Evolutionary conservation across 139 green algal genomes (phyloP).

Genomic region (Micractinium sp.): DNA sequence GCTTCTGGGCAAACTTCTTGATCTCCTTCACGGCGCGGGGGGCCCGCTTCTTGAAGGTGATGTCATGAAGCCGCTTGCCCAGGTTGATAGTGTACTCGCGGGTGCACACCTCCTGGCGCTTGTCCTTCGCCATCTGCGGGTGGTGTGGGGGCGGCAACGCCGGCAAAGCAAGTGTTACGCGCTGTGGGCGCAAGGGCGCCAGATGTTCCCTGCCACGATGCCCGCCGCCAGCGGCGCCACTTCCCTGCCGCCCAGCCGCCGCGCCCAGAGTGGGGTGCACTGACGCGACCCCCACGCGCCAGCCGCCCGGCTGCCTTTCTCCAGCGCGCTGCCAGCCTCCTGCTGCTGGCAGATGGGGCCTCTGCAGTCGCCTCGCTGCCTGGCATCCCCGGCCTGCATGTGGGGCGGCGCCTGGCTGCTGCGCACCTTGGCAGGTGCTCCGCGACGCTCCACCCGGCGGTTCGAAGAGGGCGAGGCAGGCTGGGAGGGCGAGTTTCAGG

Average conservation of each 20-base stretch:
- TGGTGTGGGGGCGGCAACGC: not conserved
- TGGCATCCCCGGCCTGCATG: too few species aligned
- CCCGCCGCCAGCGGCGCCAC: too few species aligned
- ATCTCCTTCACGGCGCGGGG: conserved; percentile 97
- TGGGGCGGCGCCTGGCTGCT: not conserved
- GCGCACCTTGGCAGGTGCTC: conserved; percentile 9
- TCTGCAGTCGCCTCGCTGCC: not conserved
- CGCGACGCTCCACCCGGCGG: not conserved
- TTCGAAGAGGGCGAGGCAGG: not conserved
- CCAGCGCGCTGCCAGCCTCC: not conserved
- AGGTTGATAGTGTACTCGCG: conserved; percentile 99
- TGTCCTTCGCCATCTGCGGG: conserved; percentile 73
- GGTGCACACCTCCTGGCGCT: conserved; percentile 85
- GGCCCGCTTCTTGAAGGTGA: conserved; percentile 97
- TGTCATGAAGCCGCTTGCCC: conserved; percentile 91
- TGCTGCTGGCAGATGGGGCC: too few species aligned
- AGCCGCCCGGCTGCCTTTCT: not conserved
- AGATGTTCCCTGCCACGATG: too few species aligned
- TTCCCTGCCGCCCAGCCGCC: too few species aligned
- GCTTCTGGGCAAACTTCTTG: conserved; percentile 93
- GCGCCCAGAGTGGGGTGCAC: not conserved
- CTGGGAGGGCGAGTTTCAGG: not conserved
- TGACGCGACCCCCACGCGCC: not conserved
- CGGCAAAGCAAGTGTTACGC: too few species aligned
- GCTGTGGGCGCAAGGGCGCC: too few species aligned